phyloP scores from a whole-genome alignment of 2,329 filamentous ascomycete genomes.

The Trichoderma sp. region DNA sequence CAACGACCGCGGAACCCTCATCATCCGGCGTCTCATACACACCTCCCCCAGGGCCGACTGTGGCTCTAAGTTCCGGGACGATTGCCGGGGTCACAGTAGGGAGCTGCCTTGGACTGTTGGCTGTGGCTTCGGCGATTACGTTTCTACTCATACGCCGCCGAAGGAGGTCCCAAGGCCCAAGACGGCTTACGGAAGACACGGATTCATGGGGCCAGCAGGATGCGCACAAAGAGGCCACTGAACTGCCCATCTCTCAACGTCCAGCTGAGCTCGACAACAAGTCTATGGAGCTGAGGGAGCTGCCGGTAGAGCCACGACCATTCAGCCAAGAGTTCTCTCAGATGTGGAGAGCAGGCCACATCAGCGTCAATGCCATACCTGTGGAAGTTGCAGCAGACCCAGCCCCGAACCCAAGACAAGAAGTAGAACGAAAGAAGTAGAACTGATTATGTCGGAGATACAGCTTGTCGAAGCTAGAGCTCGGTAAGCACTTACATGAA shows the following conservation, averaged over 20 bases:
- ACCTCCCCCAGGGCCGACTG: neutral
- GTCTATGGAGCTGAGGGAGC: conserved; percentile 27
- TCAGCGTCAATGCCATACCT: conserved; percentile 20
- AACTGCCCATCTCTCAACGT: neutral
- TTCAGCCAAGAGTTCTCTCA: neutral
- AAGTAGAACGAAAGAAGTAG: neutral
- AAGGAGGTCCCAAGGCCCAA: conserved; percentile 4
- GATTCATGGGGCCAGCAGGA: conserved; percentile 20
- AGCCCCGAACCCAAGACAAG: neutral
- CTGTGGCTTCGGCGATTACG: neutral
- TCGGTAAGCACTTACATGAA: neutral
- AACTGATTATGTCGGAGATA: neutral
- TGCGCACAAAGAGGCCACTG: neutral
- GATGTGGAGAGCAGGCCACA: conserved; percentile 1
- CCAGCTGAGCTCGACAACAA: conserved; percentile 29
- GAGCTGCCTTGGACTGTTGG: conserved; percentile 23
- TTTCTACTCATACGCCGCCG: conserved; percentile 16
- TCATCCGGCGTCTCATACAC: neutral
- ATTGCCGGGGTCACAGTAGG: conserved; percentile 31
- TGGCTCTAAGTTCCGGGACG: conserved; percentile 16
- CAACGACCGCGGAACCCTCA: neutral
- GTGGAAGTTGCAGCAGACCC: conserved; percentile 24
- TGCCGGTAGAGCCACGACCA: conserved; percentile 16
- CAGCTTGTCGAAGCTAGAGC: no score
- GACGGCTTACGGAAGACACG: conserved; percentile 17